These are phyloP conservation scores for Serendipita sp. DNA, from an alignment of 768 basidiomycete species.

Conservation along the genomic window DNA sequence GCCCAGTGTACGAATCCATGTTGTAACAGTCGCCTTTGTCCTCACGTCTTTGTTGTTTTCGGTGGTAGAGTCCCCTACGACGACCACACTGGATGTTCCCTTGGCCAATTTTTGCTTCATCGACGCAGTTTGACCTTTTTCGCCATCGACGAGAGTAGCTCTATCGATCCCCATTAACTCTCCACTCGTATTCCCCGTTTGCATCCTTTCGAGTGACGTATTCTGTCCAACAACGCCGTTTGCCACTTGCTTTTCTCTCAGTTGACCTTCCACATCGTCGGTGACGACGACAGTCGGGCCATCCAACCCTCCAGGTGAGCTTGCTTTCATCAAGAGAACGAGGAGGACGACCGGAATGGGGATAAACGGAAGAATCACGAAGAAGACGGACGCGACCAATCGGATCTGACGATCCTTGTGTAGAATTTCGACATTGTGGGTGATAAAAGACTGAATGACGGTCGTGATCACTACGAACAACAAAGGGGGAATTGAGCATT, in stretches of 20 bases:
- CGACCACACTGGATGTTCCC: too few relatives aligned
- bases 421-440: background rate
- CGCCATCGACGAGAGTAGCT: too few relatives aligned
- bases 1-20: background rate
- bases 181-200: too few relatives aligned
- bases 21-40: too few relatives aligned
- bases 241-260: too few relatives aligned
- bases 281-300: background rate
- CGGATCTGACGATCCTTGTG: background rate
- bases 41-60: too few relatives aligned
- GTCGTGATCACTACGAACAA: background rate
- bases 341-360: background rate
- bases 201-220: too few relatives aligned
- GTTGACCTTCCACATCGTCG: background rate
- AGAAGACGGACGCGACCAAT: background rate
- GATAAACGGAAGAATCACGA: background rate
- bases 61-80: too few relatives aligned
- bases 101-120: too few relatives aligned
- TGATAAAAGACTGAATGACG: background rate
- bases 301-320: background rate
- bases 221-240: too few relatives aligned
- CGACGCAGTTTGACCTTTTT: too few relatives aligned
- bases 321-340: background rate
- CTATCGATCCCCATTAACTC: too few relatives aligned
- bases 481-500: background rate